Evolutionary conservation across 1,139 yeast species (phyloP).

Genomic region (Candida sojae): DNA sequence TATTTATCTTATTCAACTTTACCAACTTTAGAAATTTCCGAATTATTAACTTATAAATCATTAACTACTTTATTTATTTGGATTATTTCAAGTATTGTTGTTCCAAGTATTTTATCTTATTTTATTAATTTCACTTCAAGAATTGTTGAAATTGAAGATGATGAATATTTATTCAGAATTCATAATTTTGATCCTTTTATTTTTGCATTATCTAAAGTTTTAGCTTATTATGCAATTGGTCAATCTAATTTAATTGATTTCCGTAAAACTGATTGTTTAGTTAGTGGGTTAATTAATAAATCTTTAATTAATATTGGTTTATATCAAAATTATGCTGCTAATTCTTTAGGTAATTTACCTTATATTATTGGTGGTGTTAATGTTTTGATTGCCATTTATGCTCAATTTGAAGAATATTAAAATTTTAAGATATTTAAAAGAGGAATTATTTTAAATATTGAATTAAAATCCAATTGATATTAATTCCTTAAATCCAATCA

Average conservation of each 20-base stretch:
- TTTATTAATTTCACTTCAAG: constrained; percentile 56
- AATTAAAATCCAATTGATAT: neutral
- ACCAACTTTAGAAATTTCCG: constrained; percentile 39
- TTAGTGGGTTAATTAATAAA: constrained; percentile 38
- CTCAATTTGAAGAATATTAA: constrained; percentile 46
- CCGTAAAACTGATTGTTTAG: constrained; percentile 30
- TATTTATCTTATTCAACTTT: constrained; percentile 24
- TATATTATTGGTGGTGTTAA: constrained; percentile 50
- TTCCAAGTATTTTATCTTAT: constrained; percentile 51
- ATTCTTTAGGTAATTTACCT: constrained; percentile 50
- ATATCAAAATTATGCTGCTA: constrained; percentile 35
- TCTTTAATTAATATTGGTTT: constrained; percentile 39
- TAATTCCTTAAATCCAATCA: neutral
- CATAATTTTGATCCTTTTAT: constrained; percentile 58
- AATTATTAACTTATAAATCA: constrained; percentile 30
- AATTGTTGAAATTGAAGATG: constrained; percentile 42
- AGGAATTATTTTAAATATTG: neutral
- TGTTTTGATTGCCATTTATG: constrained; percentile 52
- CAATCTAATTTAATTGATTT: constrained; percentile 33
- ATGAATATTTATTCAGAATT: constrained; percentile 35
- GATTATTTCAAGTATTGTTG: constrained; percentile 37
- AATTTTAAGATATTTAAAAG: neutral
- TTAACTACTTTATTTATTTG: constrained; percentile 40
- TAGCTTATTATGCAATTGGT: constrained; percentile 45
- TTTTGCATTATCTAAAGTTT: constrained; percentile 52